Conservation (phyloP, 257 asterid species). For the Vinca minor region DNA sequence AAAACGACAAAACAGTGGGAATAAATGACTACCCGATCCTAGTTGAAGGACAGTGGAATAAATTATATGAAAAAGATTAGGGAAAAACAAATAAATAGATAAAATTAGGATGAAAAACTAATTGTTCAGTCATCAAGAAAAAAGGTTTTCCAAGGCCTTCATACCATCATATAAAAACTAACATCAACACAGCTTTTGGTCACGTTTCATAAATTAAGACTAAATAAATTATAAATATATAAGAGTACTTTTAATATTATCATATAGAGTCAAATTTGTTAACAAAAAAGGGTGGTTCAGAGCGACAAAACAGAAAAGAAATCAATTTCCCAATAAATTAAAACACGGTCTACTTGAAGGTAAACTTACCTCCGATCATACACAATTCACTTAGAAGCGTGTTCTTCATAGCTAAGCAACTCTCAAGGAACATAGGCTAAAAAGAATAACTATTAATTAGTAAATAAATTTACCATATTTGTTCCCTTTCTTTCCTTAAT, state of each 20-base stretch:
- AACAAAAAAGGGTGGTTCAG: not conserved
- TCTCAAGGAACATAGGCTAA: not conserved
- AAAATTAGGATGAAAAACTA: not conserved
- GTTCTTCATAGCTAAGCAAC: not conserved
- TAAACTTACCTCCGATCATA: too few species aligned
- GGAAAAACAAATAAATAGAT: too few species aligned
- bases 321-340: not conserved
- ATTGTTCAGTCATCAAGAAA: not conserved
- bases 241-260: not conserved
- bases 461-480: not conserved
- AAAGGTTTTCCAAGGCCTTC: not conserved
- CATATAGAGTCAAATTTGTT: not conserved
- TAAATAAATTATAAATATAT: not conserved
- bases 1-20: not conserved
- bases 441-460: not conserved
- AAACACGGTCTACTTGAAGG: not conserved
- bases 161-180: not conserved
- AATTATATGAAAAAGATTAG: not conserved
- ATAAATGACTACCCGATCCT: not conserved
- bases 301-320: not conserved
- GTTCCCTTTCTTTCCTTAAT: not conserved
- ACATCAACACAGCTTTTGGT: not conserved
- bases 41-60: not conserved
- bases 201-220: not conserved
- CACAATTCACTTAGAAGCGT: not conserved